A percentile compares a stretch with the other conserved stretches of the same genome.
Conservation (phyloP, 2,329 filamentous ascomycete genomes). For the Exophiala sideris region DNA sequence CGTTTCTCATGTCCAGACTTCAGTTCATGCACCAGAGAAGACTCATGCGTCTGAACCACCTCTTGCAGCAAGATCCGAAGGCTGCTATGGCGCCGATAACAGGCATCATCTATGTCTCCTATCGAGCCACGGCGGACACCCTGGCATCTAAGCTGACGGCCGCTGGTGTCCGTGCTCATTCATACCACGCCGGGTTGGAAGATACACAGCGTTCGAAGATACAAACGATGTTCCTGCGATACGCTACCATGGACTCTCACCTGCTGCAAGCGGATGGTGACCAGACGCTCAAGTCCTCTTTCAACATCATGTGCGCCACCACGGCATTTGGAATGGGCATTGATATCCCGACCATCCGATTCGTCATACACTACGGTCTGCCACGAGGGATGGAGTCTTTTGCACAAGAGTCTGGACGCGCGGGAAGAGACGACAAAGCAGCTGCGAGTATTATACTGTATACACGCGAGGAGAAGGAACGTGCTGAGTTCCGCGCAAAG, state of each 20-base stretch:
- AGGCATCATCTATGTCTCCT: constrained; percentile 48
- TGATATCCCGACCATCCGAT: constrained; percentile 90
- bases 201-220: constrained; percentile 65
- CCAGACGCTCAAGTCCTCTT: constrained; percentile 49
- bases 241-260: constrained; percentile 24
- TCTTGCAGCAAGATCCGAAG: constrained; percentile 33
- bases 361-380: constrained; percentile 91
- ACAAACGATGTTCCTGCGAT: constrained; percentile 30
- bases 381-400: constrained; percentile 94
- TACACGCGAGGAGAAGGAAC: constrained; percentile 78
- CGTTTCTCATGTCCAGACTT: constrained; percentile 74
- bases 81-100: constrained; percentile 36
- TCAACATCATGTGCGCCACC: constrained; percentile 90
- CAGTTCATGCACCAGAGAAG: constrained; percentile 68
- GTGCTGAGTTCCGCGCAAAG: constrained; percentile 34
- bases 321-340: constrained; percentile 98
- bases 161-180: constrained; percentile 39
- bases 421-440: constrained; percentile 84
- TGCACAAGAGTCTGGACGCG: constrained; percentile 91
- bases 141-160: constrained; percentile 38
- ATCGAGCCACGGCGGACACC: constrained; percentile 39
- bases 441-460: constrained; percentile 89
- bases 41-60: constrained; percentile 46
- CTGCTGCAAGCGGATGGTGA: constrained; percentile 16
- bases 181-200: constrained; percentile 61